Evolutionary conservation across 768 basidiomycete species (phyloP), one percentile per base, ranked within the genome.

Genomic region (Boletus rubropictus): DNA sequence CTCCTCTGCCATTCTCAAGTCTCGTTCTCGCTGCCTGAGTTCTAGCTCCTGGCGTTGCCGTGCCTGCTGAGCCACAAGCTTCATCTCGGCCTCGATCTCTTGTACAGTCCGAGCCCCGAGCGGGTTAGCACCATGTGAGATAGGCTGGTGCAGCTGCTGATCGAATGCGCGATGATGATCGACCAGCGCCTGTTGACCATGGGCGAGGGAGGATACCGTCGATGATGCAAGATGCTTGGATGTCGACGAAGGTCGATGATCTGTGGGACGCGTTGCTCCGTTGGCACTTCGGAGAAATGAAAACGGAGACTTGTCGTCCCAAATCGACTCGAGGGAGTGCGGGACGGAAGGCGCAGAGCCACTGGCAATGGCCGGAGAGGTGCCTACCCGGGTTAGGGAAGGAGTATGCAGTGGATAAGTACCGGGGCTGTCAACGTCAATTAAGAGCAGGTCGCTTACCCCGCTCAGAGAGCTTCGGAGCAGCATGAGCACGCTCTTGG

Each of bases 21-120:
- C 69, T 53, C 79, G 73, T 36, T 76, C 72, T 45, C 76, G 69
- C 14, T 76, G 73, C 50, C 71, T 70, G 42, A 74, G 73, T 48
- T 76, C 71, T 22, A 69, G 60, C 36, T 72, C 67, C 44, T 71
- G 70, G 6, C 66, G 54, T 53, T 66, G 54, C 22, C 70, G 64
- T 9, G 65, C 62, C 50, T 78, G 74, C 43, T 78, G 74, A 24
- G 79, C 79, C 20, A 73, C 76, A 7, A 76, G 75, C n/a, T 75
- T 74, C 86, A 90, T 88, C 64, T 92, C 89, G 3, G 81, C 78
- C 58, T 92, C 89, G 49, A 92, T 83, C 54, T 92, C 89, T 54
- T 87, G 82, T 22, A 91, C 61, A 0, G 87, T 89, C 17, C 81
- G 80, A 9, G 74, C 72, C 29, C 73, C 73, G 5, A 58, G 60